Conservation (phyloP, 192 early-diverging fungal species). For the Entomortierella lignicola region DNA sequence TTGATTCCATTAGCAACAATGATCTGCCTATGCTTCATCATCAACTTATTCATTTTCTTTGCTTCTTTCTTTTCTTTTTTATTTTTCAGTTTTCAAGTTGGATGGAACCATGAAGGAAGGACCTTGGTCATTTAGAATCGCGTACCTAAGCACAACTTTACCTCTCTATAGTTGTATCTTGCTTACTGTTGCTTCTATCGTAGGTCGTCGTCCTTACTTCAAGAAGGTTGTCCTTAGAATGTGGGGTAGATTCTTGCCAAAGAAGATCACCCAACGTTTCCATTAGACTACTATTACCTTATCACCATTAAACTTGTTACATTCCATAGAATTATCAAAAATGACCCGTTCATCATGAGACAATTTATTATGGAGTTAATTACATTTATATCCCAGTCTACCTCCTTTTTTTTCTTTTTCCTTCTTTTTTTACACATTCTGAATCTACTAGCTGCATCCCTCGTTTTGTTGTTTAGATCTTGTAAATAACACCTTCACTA, state of each 20-base stretch:
- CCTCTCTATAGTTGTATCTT: slow-evolving; percentile 55
- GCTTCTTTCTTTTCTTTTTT: no score
- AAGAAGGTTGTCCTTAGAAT: slow-evolving; percentile 56
- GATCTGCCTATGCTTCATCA: not conserved
- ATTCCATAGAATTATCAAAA: no score
- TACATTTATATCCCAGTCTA: not conserved
- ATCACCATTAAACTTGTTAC: no score
- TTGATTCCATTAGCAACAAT: no score
- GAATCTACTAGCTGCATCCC: not conserved
- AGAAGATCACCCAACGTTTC: slow-evolving; percentile 40
- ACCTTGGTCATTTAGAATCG: slow-evolving; percentile 57
- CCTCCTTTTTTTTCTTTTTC: not conserved
- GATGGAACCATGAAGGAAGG: slow-evolving; percentile 52
- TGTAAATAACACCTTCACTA: slow-evolving; percentile 70
- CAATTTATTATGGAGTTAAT: not conserved
- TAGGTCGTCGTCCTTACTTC: slow-evolving; percentile 54
- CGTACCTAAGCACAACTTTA: slow-evolving; percentile 54
- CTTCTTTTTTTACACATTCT: not conserved
- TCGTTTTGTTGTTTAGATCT: slow-evolving; percentile 62
- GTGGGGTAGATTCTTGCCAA: slow-evolving; percentile 57
- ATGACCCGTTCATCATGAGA: no score
- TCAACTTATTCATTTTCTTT: not conserved
- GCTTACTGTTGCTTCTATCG: slow-evolving; percentile 47
- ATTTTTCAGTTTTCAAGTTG: slow-evolving; percentile 24
- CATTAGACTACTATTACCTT: slow-evolving; percentile 11